phyloP scores from a whole-genome alignment of 768 basidiomycete genomes.

The Botryobasidium botryosum region DNA sequence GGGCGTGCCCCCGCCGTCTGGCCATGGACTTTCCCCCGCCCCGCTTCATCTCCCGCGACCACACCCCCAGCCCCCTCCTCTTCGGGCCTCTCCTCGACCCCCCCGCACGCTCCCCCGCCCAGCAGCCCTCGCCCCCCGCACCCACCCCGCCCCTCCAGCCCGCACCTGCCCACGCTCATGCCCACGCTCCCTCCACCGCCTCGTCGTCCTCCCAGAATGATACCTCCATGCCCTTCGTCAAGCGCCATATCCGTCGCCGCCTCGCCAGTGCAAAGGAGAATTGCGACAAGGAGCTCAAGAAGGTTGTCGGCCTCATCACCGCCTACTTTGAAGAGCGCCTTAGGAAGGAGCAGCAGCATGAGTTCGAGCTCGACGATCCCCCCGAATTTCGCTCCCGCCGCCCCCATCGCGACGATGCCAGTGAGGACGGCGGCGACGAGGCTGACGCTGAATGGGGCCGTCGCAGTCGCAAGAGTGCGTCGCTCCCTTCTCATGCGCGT shows the following conservation, averaged over 20 bases:
- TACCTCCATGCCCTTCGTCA: constrained; percentile 79
- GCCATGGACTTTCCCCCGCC: too few relatives aligned
- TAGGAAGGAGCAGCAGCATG: constrained; percentile 48
- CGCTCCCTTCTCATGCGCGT: too few relatives aligned
- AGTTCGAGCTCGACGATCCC: neutral
- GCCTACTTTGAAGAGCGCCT: constrained; percentile 85
- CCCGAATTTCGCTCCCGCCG: neutral
- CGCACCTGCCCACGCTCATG: neutral
- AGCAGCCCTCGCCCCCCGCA: neutral
- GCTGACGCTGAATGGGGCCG: constrained; percentile 41
- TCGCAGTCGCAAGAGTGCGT: too few relatives aligned
- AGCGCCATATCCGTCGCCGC: constrained; percentile 82
- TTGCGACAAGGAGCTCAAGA: constrained; percentile 91
- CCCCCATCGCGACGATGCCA: constrained; percentile 21
- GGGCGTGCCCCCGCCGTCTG: too few relatives aligned
- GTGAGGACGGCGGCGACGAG: constrained; percentile 64
- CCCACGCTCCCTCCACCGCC: neutral
- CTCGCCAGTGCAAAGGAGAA: constrained; percentile 88
- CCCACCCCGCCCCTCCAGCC: neutral
- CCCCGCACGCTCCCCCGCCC: neutral
- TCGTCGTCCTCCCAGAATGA: constrained; percentile 31
- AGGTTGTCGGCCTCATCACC: constrained; percentile 89
- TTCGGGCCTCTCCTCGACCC: constrained; percentile 1
- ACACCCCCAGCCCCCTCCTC: neutral
- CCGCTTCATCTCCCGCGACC: constrained; percentile 2